Conservation (phyloP, 805 yeast species). For the Candida argentea region DNA sequence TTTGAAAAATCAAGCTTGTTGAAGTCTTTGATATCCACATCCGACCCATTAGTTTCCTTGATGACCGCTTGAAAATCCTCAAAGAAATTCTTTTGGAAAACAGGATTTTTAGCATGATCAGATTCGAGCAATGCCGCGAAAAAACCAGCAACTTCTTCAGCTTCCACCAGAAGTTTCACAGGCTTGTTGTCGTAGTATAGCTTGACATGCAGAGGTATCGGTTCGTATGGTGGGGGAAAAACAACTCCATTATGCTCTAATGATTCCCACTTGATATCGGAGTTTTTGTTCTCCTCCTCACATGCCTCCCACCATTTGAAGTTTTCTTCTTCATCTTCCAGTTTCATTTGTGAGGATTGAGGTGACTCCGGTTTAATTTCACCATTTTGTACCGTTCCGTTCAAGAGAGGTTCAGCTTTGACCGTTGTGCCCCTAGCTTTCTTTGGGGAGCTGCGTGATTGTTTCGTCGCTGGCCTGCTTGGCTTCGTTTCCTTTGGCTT, state of each 20-base stretch:
- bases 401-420: constrained; percentile 2
- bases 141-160: constrained; percentile 96
- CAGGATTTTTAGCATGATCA: constrained; percentile 82
- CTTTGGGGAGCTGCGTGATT: constrained; percentile 1
- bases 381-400: constrained; percentile 4
- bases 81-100: constrained; percentile 81
- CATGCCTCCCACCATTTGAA: constrained; percentile 72
- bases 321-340: constrained; percentile 12
- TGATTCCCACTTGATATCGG: constrained; percentile 75
- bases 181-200: constrained; percentile 68
- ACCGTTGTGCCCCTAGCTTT: constrained; percentile 2
- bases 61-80: constrained; percentile 63
- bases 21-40: constrained; percentile 38
- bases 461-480: constrained; percentile 8
- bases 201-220: constrained; percentile 69
- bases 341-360: no score
- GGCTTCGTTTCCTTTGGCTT: constrained; percentile 2
- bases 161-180: constrained; percentile 63
- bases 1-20: constrained; percentile 66
- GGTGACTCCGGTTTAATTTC: constrained; percentile 4
- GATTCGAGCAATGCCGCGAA: constrained; percentile 81
- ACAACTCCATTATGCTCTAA: constrained; percentile 84
- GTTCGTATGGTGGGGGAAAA: constrained; percentile 88
- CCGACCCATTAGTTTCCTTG: constrained; percentile 59
- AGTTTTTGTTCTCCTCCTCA: constrained; percentile 53